Percentiles rank a stretch among this genome's conserved stretches.
Conservation (phyloP, 768 basidiomycete species). For the Thelephora aurantiotincta region DNA sequence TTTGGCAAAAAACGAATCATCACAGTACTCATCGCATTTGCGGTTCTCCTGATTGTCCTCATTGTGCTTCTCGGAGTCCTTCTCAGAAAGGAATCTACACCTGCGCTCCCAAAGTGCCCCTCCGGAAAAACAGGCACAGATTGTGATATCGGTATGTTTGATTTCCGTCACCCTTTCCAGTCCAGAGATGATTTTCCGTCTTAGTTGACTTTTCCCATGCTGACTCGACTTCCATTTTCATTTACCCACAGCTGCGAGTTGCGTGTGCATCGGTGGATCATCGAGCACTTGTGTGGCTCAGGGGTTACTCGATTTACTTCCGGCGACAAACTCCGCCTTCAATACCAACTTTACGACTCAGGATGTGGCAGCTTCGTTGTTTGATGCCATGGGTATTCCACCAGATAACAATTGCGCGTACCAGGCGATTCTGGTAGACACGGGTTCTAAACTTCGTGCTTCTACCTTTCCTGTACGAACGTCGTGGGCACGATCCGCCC, state of each 20-base stretch:
- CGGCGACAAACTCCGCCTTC: constrained; percentile 34
- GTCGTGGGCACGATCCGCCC: constrained; percentile 40
- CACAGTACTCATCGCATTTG: constrained; percentile 12
- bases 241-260: too few relatives aligned
- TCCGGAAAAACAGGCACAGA: constrained; percentile 30
- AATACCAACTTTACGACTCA: constrained; percentile 27
- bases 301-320: constrained; percentile 33
- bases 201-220: too few relatives aligned
- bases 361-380: constrained; percentile 34
- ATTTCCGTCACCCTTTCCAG: not conserved
- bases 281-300: constrained; percentile 31
- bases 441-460: constrained; percentile 28
- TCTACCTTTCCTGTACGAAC: constrained; percentile 32
- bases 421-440: constrained; percentile 42
- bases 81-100: constrained; percentile 17
- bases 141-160: constrained; percentile 41
- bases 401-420: constrained; percentile 31
- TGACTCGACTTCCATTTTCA: constrained; percentile 31
- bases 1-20: not conserved
- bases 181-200: not conserved
- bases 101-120: constrained; percentile 19
- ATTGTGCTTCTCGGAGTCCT: constrained; percentile 31
- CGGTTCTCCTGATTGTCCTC: constrained; percentile 17
- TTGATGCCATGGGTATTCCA: constrained; percentile 31
- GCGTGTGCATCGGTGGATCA: constrained; percentile 35